Conservation (phyloP, 495 filamentous ascomycete genomes). For the Penicillium antarcticum region DNA sequence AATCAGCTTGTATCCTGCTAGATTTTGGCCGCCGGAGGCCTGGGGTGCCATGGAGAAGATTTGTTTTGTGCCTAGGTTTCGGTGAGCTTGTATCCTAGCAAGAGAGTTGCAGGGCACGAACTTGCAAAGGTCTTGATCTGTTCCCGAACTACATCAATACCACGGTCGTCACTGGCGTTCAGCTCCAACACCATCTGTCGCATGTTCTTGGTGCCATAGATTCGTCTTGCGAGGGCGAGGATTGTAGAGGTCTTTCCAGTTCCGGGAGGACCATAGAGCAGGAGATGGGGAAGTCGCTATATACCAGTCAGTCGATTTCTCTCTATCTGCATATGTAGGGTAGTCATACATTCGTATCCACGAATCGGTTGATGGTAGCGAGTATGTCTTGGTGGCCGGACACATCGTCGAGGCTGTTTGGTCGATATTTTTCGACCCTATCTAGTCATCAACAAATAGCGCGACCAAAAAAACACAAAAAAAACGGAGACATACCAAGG, state of each 20-base stretch:
- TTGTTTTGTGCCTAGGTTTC: slow-evolving; percentile 56
- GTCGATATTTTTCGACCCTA: slow-evolving; percentile 99
- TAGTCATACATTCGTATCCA: slow-evolving; percentile 72
- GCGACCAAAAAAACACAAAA: neutral
- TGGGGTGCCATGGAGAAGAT: slow-evolving; percentile 58
- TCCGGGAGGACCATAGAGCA: slow-evolving; percentile 94
- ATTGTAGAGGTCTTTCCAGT: slow-evolving; percentile 98
- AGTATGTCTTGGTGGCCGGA: slow-evolving; percentile 98
- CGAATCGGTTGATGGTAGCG: slow-evolving; percentile 93
- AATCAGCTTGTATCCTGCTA: slow-evolving; percentile 89
- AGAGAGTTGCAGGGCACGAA: slow-evolving; percentile 20
- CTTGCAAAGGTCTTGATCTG: slow-evolving; percentile 99
- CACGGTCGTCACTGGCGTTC: slow-evolving; percentile 94
- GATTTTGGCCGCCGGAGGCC: slow-evolving; percentile 41
- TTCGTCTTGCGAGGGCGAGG: slow-evolving; percentile 82
- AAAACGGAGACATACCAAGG: slow-evolving; percentile 89
- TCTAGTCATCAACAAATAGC: slow-evolving; percentile 5
- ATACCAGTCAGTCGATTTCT: slow-evolving; percentile 1
- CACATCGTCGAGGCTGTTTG: slow-evolving; percentile 83
- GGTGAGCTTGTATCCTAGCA: slow-evolving; percentile 45
- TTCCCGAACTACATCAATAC: slow-evolving; percentile 97
- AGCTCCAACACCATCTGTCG: slow-evolving; percentile 97
- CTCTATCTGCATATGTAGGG: neutral
- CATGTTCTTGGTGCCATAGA: slow-evolving; percentile 91
- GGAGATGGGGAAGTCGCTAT: slow-evolving; percentile 86